phyloP scores from a whole-genome alignment of 768 basidiomycete species.

The Amanita pseudoporphyria region DNA sequence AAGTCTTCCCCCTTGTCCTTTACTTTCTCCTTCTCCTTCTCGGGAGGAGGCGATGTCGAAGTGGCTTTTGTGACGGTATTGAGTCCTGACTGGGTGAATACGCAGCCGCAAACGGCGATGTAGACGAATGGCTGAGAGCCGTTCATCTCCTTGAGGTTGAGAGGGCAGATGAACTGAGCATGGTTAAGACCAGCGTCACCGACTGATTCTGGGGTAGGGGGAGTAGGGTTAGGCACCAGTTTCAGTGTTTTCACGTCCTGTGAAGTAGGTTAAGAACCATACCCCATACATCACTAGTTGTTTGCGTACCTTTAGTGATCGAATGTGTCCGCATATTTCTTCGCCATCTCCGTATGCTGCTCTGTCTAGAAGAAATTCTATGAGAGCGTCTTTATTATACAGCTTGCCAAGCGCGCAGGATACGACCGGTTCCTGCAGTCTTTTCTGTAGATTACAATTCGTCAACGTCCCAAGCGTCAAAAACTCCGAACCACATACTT shows the following conservation, averaged over 20 bases:
- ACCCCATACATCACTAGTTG: neutral
- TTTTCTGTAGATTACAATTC: conserved; percentile 37
- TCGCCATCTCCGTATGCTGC: conserved; percentile 84
- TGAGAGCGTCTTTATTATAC: conserved; percentile 91
- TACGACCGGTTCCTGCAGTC: conserved; percentile 84
- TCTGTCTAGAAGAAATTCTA: conserved; percentile 84
- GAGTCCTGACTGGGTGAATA: conserved; percentile 80
- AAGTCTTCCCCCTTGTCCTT: conserved; percentile 18
- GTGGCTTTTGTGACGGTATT: conserved; percentile 45
- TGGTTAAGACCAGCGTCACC: conserved; percentile 30
- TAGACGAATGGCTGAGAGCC: conserved; percentile 86
- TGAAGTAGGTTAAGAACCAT: neutral
- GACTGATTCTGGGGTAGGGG: conserved; percentile 27
- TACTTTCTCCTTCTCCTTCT: conserved; percentile 13
- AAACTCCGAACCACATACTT: conserved; percentile 38
- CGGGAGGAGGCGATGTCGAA: conserved; percentile 17
- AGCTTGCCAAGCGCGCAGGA: conserved; percentile 89
- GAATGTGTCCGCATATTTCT: conserved; percentile 86
- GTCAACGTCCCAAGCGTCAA: neutral
- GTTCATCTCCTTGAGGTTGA: conserved; percentile 93
- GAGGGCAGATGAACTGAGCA: conserved; percentile 80
- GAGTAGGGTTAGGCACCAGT: conserved; percentile 65
- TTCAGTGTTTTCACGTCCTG: conserved; percentile 83
- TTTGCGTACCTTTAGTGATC: conserved; percentile 72
- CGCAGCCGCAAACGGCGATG: conserved; percentile 78